Percentiles rank a stretch among this genome's conserved stretches.
Conservation (phyloP, 2,329 filamentous ascomycete genomes). For the Pseudogymnoascus sp. region DNA sequence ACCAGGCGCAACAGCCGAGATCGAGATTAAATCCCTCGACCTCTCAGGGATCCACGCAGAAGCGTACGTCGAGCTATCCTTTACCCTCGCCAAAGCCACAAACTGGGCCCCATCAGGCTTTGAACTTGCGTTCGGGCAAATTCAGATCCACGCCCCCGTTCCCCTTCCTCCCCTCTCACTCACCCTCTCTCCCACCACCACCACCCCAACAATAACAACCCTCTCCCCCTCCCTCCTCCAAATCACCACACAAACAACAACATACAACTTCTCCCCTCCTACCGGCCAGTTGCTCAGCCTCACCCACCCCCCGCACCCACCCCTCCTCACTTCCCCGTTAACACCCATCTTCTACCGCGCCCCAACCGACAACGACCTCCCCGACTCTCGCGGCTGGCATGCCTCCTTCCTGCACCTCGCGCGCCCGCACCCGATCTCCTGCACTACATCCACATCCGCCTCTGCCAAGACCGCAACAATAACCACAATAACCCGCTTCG, state of each 20-base stretch:
- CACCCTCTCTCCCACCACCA: conserved; percentile 16
- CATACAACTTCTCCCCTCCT: conserved; percentile 38
- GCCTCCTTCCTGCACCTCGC: conserved; percentile 40
- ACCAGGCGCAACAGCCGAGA: conserved; percentile 23
- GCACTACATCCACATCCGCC: conserved; percentile 27
- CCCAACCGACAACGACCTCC: conserved; percentile 57
- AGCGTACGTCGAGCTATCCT: conserved; percentile 38
- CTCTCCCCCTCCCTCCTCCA: conserved; percentile 21
- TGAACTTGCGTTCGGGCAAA: conserved; percentile 43
- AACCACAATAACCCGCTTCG: conserved; percentile 43
- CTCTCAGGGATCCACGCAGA: conserved; percentile 25
- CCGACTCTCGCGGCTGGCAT: conserved; percentile 46
- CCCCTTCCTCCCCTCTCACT: conserved; percentile 22
- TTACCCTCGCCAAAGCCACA: conserved; percentile 36
- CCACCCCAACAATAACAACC: conserved; percentile 20
- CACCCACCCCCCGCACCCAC: conserved; percentile 28
- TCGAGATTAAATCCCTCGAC: conserved; percentile 16
- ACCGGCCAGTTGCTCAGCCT: conserved; percentile 37
- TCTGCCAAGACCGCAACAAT: conserved; percentile 28
- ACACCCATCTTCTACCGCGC: conserved; percentile 54
- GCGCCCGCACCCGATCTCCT: conserved; percentile 33
- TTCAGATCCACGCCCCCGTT: conserved; percentile 32
- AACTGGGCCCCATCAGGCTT: conserved; percentile 46
- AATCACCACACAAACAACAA: conserved; percentile 21
- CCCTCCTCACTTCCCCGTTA: conserved; percentile 38